phyloP scores from a whole-genome alignment of 2,329 filamentous ascomycete genomes.

The Fusarium metavorans region DNA sequence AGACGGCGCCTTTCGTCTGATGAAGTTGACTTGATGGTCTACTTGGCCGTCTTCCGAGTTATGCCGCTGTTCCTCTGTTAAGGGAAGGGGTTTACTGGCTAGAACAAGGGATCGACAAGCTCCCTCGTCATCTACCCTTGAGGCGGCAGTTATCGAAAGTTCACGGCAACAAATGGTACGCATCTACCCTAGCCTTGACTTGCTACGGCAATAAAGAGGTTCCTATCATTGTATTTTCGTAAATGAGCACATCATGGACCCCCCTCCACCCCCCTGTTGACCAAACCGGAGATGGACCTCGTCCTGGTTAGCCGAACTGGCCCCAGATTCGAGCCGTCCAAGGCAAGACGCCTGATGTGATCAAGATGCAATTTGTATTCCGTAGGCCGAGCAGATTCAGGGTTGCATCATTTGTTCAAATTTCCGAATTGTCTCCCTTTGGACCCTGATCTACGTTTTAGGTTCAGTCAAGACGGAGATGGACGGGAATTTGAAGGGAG shows the following conservation, averaged over 20 bases:
- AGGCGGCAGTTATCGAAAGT: background rate
- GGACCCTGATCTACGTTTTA: background rate
- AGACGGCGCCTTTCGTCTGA: background rate
- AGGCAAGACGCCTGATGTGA: background rate
- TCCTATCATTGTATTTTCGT: background rate
- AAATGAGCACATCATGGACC: background rate
- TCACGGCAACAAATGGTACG: background rate
- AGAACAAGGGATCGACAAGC: slow-evolving; percentile 20
- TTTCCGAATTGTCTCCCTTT: background rate
- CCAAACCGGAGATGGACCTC: slow-evolving; percentile 2
- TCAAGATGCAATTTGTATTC: background rate
- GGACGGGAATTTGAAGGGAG: background rate
- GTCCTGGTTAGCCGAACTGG: background rate
- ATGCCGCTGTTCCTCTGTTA: background rate
- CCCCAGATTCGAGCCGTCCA: background rate
- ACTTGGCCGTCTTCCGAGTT: background rate
- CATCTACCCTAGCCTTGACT: background rate
- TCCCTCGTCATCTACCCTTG: slow-evolving; percentile 1
- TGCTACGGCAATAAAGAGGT: background rate
- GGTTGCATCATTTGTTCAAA: background rate
- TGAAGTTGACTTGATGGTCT: background rate
- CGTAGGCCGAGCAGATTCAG: background rate
- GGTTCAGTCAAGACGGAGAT: slow-evolving; percentile 14
- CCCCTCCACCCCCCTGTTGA: background rate
- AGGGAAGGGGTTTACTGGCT: slow-evolving; percentile 6